Conservation (phyloP, 352 stramenopile species). For the Hyaloperonospora arabidopsidis region DNA sequence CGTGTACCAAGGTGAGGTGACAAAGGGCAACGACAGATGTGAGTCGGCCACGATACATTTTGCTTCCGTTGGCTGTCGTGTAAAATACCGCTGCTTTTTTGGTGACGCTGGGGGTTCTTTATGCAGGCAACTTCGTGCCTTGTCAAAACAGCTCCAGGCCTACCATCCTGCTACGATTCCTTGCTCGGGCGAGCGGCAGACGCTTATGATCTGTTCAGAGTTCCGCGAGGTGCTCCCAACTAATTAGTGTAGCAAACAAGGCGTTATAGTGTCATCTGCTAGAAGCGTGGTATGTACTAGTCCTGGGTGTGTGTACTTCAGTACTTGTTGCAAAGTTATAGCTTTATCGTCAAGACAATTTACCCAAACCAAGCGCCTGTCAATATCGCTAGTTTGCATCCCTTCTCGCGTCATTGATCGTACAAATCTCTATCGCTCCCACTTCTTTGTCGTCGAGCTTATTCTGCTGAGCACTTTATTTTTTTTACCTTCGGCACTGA, state of each 20-base stretch:
- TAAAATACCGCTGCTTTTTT: background rate
- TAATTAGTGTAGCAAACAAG: conserved; percentile 92
- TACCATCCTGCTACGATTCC: background rate
- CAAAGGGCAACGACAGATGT: conserved; percentile 5
- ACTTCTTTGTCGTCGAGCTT: no score
- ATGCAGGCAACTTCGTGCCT: background rate
- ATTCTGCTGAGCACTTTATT: no score
- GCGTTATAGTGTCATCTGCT: conserved; percentile 2
- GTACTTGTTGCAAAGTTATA: conserved; percentile 85
- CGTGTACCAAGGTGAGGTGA: conserved; percentile 6
- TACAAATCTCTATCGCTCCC: no score
- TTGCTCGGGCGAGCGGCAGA: conserved; percentile 39
- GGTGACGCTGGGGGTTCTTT: background rate
- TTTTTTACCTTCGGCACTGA: no score
- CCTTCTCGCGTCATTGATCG: no score
- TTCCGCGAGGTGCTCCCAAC: conserved; percentile 68
- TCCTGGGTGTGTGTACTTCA: no score
- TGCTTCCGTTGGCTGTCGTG: no score
- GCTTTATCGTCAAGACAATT: no score
- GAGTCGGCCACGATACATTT: no score
- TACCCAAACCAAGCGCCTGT: no score
- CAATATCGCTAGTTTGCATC: no score
- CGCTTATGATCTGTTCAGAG: conserved; percentile 89
- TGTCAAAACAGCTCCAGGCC: background rate
- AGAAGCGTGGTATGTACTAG: conserved; percentile 14